A percentile compares a stretch with the other conserved stretches of the same genome.
Conservation (phyloP, 2,329 filamentous ascomycete species). For the Pestalotiopsis fici region DNA sequence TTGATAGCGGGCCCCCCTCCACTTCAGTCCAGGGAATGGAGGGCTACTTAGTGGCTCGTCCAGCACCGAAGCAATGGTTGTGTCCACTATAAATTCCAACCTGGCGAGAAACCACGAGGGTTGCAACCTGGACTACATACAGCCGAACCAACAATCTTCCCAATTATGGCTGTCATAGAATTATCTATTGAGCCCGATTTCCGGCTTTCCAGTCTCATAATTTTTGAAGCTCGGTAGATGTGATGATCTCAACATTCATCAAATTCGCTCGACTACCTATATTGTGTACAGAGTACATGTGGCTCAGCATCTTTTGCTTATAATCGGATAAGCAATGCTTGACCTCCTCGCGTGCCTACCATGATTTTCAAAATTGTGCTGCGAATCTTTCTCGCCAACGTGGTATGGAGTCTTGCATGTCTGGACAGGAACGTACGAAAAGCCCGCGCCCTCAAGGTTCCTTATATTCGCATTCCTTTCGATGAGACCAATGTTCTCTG, state of each 20-base stretch:
- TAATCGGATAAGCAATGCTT: background rate
- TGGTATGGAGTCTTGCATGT: background rate
- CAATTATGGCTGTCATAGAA: background rate
- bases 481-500: constrained; percentile 21
- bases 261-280: no score
- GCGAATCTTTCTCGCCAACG: background rate
- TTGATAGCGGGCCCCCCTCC: no score
- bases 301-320: no score
- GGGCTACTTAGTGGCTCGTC: background rate
- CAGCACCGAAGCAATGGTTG: background rate
- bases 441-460: constrained; percentile 17
- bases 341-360: background rate
- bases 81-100: background rate
- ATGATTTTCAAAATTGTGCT: background rate
- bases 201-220: no score
- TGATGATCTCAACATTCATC: no score
- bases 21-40: no score
- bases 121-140: background rate
- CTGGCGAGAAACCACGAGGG: background rate
- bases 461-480: constrained; percentile 21
- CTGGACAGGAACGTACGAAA: constrained; percentile 10
- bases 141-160: background rate
- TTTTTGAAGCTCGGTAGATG: no score
- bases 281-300: no score
- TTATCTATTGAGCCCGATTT: no score